phyloP scores from a whole-genome alignment of 192 early-diverging fungal species.

The Phycomyces blakesleeanus region DNA sequence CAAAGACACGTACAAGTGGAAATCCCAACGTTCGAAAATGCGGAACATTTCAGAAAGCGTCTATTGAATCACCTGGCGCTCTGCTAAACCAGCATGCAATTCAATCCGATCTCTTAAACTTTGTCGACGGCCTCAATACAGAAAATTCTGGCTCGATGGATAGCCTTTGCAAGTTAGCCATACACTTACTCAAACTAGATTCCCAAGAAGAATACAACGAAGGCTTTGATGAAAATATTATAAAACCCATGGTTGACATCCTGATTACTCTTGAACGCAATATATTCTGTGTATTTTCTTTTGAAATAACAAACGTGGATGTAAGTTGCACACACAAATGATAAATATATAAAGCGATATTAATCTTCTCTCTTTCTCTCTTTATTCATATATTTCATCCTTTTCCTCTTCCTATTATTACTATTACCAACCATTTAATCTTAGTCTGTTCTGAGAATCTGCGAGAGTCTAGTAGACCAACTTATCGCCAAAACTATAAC shows the following conservation, averaged over 20 bases:
- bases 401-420: no score
- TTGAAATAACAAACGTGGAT: not conserved
- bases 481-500: not conserved
- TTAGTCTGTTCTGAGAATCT: slow-evolving; percentile 11
- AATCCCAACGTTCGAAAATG: no score
- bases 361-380: no score
- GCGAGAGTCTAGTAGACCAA: slow-evolving; percentile 11
- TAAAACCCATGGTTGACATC: not conserved
- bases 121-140: slow-evolving; percentile 16
- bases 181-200: not conserved
- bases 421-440: no score
- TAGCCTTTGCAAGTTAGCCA: slow-evolving; percentile 9
- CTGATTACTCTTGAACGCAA: not conserved
- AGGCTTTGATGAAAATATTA: not conserved
- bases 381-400: no score
- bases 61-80: not conserved
- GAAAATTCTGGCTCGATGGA: slow-evolving; percentile 28
- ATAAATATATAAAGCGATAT: not conserved
- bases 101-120: not conserved
- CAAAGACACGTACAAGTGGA: no score
- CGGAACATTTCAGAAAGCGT: not conserved
- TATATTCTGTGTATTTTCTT: not conserved
- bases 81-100: not conserved
- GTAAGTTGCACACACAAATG: not conserved
- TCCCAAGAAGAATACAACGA: not conserved